A percentile compares a stretch with the other conserved stretches of the same genome.
These are phyloP conservation scores for Apium graveolens DNA, from an alignment of 129 eudicot species.

Conservation along the genomic window DNA sequence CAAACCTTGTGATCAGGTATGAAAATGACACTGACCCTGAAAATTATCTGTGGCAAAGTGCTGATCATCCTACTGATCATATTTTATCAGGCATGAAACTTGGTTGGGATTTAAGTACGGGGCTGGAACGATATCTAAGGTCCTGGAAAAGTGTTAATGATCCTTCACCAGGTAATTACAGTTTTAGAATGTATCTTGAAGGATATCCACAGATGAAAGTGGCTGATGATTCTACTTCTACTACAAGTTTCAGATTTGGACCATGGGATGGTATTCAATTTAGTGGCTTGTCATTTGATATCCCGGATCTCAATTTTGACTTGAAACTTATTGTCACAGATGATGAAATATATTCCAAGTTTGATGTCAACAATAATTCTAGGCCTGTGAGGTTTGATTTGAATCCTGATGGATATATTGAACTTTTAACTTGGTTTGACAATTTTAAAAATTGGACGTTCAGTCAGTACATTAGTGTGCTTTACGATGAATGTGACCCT, in stretches of 20 bases:
- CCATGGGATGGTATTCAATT: slow-evolving; percentile 27
- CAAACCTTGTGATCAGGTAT: slow-evolving; percentile 29
- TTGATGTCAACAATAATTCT: slow-evolving; percentile 2
- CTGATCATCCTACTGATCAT: slow-evolving; percentile 24
- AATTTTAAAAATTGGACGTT: slow-evolving; percentile 11
- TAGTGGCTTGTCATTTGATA: slow-evolving; percentile 10
- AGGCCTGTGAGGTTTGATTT: slow-evolving; percentile 6
- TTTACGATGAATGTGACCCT: slow-evolving; percentile 22
- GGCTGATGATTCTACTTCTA: background rate
- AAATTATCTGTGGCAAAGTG: slow-evolving; percentile 25
- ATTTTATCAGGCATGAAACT: slow-evolving; percentile 27
- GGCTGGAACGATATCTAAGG: slow-evolving; percentile 10
- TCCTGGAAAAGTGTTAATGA: slow-evolving; percentile 29
- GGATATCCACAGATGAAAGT: slow-evolving; percentile 26
- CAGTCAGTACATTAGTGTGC: background rate
- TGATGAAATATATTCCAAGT: slow-evolving; percentile 9
- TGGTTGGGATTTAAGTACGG: slow-evolving; percentile 23
- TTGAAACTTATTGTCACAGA: slow-evolving; percentile 12
- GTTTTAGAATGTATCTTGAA: slow-evolving; percentile 11
- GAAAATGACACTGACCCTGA: slow-evolving; percentile 1
- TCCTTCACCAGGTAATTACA: slow-evolving; percentile 20
- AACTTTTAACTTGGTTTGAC: slow-evolving; percentile 17
- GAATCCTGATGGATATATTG: slow-evolving; percentile 9
- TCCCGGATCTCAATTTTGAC: slow-evolving; percentile 2
- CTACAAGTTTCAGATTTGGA: slow-evolving; percentile 12